Evolutionary conservation across 371 early-diverging fungal species (phyloP), one percentile per base, ranked within the genome.

Genomic region (Apophysomyces trapeziformis): DNA sequence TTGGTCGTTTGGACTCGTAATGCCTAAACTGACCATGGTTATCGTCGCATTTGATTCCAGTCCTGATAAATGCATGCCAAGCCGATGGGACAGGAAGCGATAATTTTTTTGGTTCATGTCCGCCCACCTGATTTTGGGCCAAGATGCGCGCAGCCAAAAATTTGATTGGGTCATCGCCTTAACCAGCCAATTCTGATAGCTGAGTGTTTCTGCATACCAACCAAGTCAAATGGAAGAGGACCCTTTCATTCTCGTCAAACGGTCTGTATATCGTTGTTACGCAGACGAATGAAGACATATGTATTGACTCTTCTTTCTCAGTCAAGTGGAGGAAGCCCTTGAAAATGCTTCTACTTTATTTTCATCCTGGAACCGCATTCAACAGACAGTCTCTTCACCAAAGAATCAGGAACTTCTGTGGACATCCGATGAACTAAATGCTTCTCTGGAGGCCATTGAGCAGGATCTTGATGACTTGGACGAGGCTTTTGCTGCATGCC

Each of bases 401-500:
- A 72, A 77, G n/a, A 88, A 87, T 67, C 87, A 88, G 59, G 89
- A 88, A 46, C 66, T 88, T 7, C 12, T 84, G 41, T 84, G 87
- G 82, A 85, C 89, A 36, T 85, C 84, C 37, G 89, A 88, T 59
- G 89, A 88, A 60, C 64, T 88, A 0, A 64, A 67, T 46, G 73
- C 80, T 44, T 65, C 77, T 16, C 64, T 87, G 21, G 75, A 78
- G 63, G 82, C 75, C 18, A 79, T 86, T 41, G 81, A 78, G 60
- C 85, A 82, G 60, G 89, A 88, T 65, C 70, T 88, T 3, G 87
- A 85, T 47, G 89, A 87, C 58, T 65, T 88, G 11, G 83, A 86
- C 36, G 86, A 85, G 58, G 82, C 89, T 0, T 74, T 88, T 58
- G 69, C 74, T n/a, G 85, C 78, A 2, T 78, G 82, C 7, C 73